These are phyloP conservation scores for Sclerotiophoma versabilis DNA, from an alignment of 2,329 filamentous ascomycete genomes.

Conservation along the genomic window DNA sequence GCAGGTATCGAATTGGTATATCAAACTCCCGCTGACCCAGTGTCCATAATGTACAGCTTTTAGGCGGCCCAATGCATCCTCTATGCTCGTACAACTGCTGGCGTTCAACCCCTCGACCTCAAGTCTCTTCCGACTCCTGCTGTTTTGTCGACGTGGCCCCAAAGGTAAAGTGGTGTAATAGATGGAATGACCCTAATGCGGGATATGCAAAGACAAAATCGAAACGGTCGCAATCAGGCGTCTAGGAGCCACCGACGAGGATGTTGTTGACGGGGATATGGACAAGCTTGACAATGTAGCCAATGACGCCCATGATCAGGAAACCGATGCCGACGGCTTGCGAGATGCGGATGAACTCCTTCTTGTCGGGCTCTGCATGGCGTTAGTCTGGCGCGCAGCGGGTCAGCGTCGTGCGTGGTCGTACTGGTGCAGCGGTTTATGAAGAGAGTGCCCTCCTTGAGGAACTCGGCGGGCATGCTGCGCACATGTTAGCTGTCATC, in stretches of 20 bases:
- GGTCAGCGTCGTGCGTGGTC: neutral
- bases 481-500: slow-evolving; percentile 28
- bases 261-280: slow-evolving; percentile 64
- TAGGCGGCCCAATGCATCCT: slow-evolving; percentile 13
- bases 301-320: slow-evolving; percentile 61
- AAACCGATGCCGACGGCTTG: slow-evolving; percentile 62
- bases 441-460: slow-evolving; percentile 59
- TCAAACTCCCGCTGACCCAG: slow-evolving; percentile 47
- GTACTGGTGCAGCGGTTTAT: slow-evolving; percentile 57
- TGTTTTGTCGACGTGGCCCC: neutral
- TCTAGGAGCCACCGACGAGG: slow-evolving; percentile 54
- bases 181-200: slow-evolving; percentile 16
- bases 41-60: slow-evolving; percentile 44
- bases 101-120: neutral
- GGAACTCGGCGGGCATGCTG: slow-evolving; percentile 51
- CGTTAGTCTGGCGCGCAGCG: slow-evolving; percentile 28
- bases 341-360: slow-evolving; percentile 54
- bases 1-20: slow-evolving; percentile 40
- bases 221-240: slow-evolving; percentile 7
- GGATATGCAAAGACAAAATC: slow-evolving; percentile 22
- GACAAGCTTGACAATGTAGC: slow-evolving; percentile 61
- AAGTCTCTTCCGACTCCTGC: neutral
- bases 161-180: slow-evolving; percentile 25
- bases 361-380: slow-evolving; percentile 52
- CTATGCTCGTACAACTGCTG: slow-evolving; percentile 4